Evolutionary conservation across 768 basidiomycete genomes (phyloP), one percentile per base, ranked within the genome.

Genomic region (Phaeolepiota aurea): DNA sequence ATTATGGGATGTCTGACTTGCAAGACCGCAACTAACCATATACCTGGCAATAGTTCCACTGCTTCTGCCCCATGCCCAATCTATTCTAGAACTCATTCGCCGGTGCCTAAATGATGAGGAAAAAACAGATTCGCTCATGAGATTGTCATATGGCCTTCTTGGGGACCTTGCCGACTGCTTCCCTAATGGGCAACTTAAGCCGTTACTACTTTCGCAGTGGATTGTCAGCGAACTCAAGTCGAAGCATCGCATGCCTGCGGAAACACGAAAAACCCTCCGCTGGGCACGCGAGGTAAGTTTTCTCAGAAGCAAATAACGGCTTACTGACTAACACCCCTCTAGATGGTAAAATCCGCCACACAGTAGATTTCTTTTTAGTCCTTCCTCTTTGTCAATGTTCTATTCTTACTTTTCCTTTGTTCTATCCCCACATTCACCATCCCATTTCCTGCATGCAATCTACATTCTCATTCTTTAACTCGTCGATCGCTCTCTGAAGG

Each of bases 101-200:
- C 78, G 82, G 31, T 83, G 84, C 54, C 61, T 88, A 28, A 62
- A 63, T 2, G 87, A 89, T 45, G 92, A 93, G 31, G 90, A 97
- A 47, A 76, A 83, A 37, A 77, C 86, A 2, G 93, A 97, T 50
- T 54, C 75, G 1, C 71, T 89, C 33, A 69, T 83, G 51, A 80
- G 83, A 53, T 62, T 87, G 38, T 76, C 76, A 3, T 81, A 87
- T 46, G 96, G 94, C 30, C 74, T 98, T 5, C 65, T 98, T 45
- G 96, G 96, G 42, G 96, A 99, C 54, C 70, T 99, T 14, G 92
- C 91, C 1, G 89, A 93, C 53, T 74, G 78, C 21, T 97, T 88
- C 76, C 76, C 83, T 23, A 66, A 71, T 41, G 87, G 87, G 20
- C 72, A 89, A 55, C 71, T 97, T 51, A 88, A 88, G 68, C 80